Evolutionary conservation across 1,139 yeast genomes (phyloP).

Genomic region (Taiozyma sp.): DNA sequence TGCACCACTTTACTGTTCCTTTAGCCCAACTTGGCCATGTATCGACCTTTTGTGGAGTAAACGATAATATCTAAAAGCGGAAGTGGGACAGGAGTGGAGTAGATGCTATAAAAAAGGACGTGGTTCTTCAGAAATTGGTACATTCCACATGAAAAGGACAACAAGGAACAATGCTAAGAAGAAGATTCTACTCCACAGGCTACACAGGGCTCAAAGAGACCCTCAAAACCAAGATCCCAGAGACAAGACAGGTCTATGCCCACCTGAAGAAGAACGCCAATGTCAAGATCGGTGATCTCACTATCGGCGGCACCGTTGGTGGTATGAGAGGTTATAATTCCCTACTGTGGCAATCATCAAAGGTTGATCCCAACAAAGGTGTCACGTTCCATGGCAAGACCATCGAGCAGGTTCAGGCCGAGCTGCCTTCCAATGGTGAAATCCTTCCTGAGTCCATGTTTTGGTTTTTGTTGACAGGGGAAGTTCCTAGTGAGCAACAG

Average conservation of each 20-base stretch:
- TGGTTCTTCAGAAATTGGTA: background rate
- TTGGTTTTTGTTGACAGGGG: slow-evolving; percentile 60
- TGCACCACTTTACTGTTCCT: background rate
- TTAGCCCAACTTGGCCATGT: background rate
- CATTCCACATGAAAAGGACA: background rate
- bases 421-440: slow-evolving; percentile 39
- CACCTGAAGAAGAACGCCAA: slow-evolving; percentile 32
- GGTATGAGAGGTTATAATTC: slow-evolving; percentile 52
- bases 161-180: background rate
- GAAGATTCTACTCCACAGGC: background rate
- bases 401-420: slow-evolving; percentile 43
- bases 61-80: background rate
- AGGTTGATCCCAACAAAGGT: slow-evolving; percentile 46
- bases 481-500: slow-evolving; percentile 52
- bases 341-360: slow-evolving; percentile 50
- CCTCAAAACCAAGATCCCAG: slow-evolving; percentile 28
- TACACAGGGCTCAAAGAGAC: background rate
- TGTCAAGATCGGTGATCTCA: slow-evolving; percentile 35
- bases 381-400: slow-evolving; percentile 50
- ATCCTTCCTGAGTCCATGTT: slow-evolving; percentile 60
- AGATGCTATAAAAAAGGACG: background rate
- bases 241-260: slow-evolving; percentile 32
- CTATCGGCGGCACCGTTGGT: slow-evolving; percentile 41
- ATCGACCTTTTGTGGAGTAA: background rate
- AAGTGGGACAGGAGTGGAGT: background rate